Conservation (phyloP, 192 early-diverging fungal genomes). For the Backusella tuberculispora region DNA sequence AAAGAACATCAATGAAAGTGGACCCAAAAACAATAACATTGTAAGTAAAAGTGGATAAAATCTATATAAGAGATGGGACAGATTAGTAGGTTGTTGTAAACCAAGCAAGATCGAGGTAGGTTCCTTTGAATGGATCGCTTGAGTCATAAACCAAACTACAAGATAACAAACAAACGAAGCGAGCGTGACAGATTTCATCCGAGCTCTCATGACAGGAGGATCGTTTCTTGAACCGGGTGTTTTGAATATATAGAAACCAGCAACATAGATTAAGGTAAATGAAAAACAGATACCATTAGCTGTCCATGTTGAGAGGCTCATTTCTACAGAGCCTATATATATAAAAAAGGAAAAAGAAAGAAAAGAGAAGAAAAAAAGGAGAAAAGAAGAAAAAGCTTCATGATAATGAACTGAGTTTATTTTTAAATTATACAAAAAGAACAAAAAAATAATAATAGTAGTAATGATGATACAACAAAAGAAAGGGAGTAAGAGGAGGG, state of each 20-base stretch:
- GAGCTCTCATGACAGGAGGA: conserved; percentile 54
- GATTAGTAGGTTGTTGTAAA: neutral
- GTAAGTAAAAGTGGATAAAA: conserved; percentile 47
- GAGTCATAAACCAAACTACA: conserved; percentile 35
- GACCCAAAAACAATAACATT: conserved; percentile 60
- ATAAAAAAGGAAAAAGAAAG: neutral
- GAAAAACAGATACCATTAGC: conserved; percentile 50
- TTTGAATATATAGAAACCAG: conserved; percentile 57
- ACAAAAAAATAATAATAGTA: too few species aligned
- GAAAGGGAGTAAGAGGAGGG: too few species aligned
- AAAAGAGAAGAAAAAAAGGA: neutral
- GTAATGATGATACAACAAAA: too few species aligned
- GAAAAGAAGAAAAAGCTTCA: neutral
- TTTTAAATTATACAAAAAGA: too few species aligned
- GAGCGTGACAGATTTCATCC: conserved; percentile 51
- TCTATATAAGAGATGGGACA: conserved; percentile 1
- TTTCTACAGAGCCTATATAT: neutral
- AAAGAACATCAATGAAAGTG: conserved; percentile 48
- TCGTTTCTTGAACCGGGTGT: conserved; percentile 45
- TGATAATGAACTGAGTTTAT: too few species aligned
- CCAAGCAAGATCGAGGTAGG: neutral
- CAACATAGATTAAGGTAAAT: conserved; percentile 57
- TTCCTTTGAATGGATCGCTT: neutral
- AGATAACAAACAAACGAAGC: conserved; percentile 43
- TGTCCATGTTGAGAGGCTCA: conserved; percentile 26